phyloP scores from a whole-genome alignment of 2,329 filamentous ascomycete genomes.

The Diatrype stigma region DNA sequence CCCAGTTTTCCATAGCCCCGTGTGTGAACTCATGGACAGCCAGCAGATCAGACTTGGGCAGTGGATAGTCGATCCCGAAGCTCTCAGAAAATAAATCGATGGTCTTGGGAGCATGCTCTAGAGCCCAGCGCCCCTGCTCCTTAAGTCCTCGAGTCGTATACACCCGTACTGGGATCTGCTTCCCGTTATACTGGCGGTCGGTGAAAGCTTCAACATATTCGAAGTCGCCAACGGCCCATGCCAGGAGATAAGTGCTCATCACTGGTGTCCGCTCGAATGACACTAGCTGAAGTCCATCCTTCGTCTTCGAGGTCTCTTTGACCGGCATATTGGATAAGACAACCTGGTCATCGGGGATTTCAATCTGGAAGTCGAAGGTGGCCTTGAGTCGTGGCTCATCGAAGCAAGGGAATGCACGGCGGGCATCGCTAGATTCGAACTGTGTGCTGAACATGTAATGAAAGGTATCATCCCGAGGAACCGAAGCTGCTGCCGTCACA shows the following conservation, averaged over 20 bases:
- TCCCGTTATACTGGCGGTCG: conserved; percentile 83
- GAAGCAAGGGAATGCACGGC: conserved; percentile 94
- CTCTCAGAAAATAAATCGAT: conserved; percentile 97
- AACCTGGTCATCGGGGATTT: conserved; percentile 82
- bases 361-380: conserved; percentile 89
- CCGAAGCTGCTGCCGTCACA: conserved; percentile 66
- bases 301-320: conserved; percentile 58
- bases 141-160: conserved; percentile 95
- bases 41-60: conserved; percentile 86
- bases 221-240: conserved; percentile 95
- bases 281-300: conserved; percentile 66
- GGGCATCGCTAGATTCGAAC: conserved; percentile 94
- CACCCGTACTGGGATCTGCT: conserved; percentile 85
- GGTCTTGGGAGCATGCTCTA: conserved; percentile 87
- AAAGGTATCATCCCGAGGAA: conserved; percentile 66
- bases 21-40: conserved; percentile 89
- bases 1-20: conserved; percentile 95
- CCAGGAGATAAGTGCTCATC: conserved; percentile 89
- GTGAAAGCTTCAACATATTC: conserved; percentile 94
- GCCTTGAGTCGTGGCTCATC: conserved; percentile 97
- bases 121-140: conserved; percentile 82
- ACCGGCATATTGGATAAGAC: conserved; percentile 95
- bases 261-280: conserved; percentile 79
- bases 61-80: conserved; percentile 87
- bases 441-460: conserved; percentile 89